Evolutionary conservation across 2,329 filamentous ascomycete species (phyloP), one percentile per base, ranked within the genome.

Genomic region (Phialophora tarda): DNA sequence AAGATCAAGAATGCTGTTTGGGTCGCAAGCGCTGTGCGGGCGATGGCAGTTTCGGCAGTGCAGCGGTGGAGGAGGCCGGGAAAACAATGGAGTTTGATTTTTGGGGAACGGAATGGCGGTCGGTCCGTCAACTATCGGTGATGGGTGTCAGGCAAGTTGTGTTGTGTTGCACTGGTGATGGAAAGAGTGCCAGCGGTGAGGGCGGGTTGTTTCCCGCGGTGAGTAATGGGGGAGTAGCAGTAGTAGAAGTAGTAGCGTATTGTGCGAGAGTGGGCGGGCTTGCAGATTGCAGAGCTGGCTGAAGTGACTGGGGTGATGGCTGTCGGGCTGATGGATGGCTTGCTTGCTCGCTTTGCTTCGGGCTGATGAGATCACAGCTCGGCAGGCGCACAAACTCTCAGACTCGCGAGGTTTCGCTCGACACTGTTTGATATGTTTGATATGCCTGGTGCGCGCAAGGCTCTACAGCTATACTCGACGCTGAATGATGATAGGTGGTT

Each of bases 351-450:
- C 34, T 50, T 28, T 50, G 56, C 24, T 59, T 38, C 47, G 59
- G 58, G 59, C 59, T 66, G 67, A 69, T 69, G 64, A 64, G 64
- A 66, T 66, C 64, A 66, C 64, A 32, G 21, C 44, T 14, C 57
- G 48, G 34, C 55, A 47, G 50, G 63, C 50, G 58, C 63, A 56
- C 55, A 55, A 24, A 48, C 34, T 6, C 47, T 8, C 21, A 6
- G 21, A 26, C 8, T 51, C 48, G 21, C 23, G 48, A 12, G 48
- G 48, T 17, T 26, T 21, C 14, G 48, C 48, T 51, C 24, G 23
- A 12, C 24, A 14, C 30, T 41, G 48, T 34, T 44, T 41, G 59
- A 53, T 51, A 12, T 61, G 26, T 50, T 34, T 50, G 21, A 44
- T n/a, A 44, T 44, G 17, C 17, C 7, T 17, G 58, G 59, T 57